These are phyloP conservation scores for Neurospora sublineolata DNA, from an alignment of 495 filamentous ascomycete species.

Conservation along the genomic window DNA sequence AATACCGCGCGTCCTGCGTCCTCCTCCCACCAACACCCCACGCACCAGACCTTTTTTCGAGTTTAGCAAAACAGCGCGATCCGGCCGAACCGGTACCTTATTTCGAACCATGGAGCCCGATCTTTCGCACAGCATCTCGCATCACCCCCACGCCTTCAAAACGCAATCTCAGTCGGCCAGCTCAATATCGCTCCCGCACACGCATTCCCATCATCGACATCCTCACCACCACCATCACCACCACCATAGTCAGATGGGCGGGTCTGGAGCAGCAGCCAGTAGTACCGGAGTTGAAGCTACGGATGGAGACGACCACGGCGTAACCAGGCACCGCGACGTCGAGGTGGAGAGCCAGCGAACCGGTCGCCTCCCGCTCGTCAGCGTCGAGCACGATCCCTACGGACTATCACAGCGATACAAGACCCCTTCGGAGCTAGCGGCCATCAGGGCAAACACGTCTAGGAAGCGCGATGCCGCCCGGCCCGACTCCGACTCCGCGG, in stretches of 20 bases:
- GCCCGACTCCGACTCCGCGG: slow-evolving; percentile 1
- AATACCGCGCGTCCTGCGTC: not conserved
- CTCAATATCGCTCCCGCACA: slow-evolving; percentile 5
- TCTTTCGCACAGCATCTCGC: slow-evolving; percentile 28
- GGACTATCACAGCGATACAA: slow-evolving; percentile 71
- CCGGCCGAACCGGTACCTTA: not conserved
- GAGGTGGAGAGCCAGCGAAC: slow-evolving; percentile 59
- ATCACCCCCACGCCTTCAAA: slow-evolving; percentile 37
- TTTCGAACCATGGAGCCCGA: slow-evolving; percentile 21
- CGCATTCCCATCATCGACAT: slow-evolving; percentile 7
- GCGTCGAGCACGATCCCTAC: slow-evolving; percentile 63
- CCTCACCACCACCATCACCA: slow-evolving; percentile 14
- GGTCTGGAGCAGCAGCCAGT: slow-evolving; percentile 18
- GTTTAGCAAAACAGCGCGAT: not conserved
- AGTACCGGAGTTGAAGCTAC: slow-evolving; percentile 37
- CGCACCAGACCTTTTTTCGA: not conserved
- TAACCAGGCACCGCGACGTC: slow-evolving; percentile 45
- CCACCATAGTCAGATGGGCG: slow-evolving; percentile 25
- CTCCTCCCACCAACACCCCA: not conserved
- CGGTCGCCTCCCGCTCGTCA: slow-evolving; percentile 34
- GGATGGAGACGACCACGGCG: slow-evolving; percentile 34
- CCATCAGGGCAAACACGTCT: slow-evolving; percentile 72
- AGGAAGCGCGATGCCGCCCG: slow-evolving; percentile 51
- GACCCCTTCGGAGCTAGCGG: slow-evolving; percentile 60
- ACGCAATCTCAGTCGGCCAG: slow-evolving; percentile 26